Conservation (phyloP, 2,329 filamentous ascomycete genomes). For the Xylaria digitata region DNA sequence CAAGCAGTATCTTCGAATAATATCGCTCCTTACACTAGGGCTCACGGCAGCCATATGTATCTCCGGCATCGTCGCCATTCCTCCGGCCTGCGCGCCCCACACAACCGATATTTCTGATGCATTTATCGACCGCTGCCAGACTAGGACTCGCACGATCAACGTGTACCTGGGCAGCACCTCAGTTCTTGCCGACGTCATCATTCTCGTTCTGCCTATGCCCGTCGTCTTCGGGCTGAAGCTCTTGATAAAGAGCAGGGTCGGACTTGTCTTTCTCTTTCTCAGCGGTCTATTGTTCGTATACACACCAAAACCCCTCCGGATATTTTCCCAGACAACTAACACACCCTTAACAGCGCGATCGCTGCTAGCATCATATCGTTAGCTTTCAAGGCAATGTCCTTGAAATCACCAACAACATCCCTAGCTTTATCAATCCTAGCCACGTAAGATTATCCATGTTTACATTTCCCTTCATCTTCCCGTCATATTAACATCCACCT, state of each 20-base stretch:
- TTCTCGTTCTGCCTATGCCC: slow-evolving; percentile 36
- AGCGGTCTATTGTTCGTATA: slow-evolving; percentile 36
- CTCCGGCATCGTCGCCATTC: slow-evolving; percentile 27
- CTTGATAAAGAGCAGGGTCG: slow-evolving; percentile 28
- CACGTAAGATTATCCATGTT: slow-evolving; percentile 26
- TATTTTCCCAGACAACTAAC: not conserved
- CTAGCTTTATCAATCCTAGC: slow-evolving; percentile 36
- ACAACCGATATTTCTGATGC: slow-evolving; percentile 15
- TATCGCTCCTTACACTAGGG: slow-evolving; percentile 27
- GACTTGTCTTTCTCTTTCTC: slow-evolving; percentile 35
- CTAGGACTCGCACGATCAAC: slow-evolving; percentile 26
- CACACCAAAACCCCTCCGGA: not conserved
- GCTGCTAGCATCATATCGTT: slow-evolving; percentile 33
- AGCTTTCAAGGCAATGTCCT: slow-evolving; percentile 30
- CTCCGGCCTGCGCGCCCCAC: slow-evolving; percentile 34
- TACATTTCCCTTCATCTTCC: too few relatives aligned
- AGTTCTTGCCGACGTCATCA: slow-evolving; percentile 34
- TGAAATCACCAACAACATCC: slow-evolving; percentile 23
- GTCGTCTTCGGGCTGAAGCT: slow-evolving; percentile 37
- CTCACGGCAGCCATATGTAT: slow-evolving; percentile 25
- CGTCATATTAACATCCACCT: not conserved
- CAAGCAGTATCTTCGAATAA: slow-evolving; percentile 34
- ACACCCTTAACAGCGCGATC: slow-evolving; percentile 24
- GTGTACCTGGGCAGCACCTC: slow-evolving; percentile 33
- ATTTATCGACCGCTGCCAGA: slow-evolving; percentile 32